Percentiles rank a stretch among this genome's conserved stretches.
Conservation (phyloP, 345 rosid genomes). For the Hypericum androsaemum region DNA sequence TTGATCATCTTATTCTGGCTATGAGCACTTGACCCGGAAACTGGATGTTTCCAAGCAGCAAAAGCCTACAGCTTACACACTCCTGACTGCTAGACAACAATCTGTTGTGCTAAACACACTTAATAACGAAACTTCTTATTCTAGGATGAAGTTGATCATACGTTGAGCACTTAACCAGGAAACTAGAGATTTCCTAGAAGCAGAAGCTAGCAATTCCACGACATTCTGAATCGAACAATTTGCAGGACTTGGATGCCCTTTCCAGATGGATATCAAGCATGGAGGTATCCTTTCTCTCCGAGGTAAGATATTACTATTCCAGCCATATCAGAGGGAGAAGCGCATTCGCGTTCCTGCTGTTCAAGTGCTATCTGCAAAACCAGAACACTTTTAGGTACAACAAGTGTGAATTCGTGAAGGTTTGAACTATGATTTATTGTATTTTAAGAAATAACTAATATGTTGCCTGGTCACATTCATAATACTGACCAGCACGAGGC, state of each 20-base stretch:
- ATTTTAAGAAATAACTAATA: no score
- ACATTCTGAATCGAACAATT: no score
- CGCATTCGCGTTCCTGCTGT: constrained; percentile 23
- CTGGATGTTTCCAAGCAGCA: not conserved
- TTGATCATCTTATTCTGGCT: not conserved
- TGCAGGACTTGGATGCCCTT: not conserved
- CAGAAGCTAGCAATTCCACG: not conserved
- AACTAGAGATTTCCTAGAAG: constrained; percentile 21
- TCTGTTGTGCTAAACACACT: not conserved
- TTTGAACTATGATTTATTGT: no score
- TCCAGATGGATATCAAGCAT: constrained; percentile 18
- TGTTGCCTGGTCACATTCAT: no score
- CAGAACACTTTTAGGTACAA: no score
- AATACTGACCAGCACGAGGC: no score
- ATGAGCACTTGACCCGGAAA: constrained; percentile 12
- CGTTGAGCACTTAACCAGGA: constrained; percentile 15
- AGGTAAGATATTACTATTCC: constrained; percentile 54
- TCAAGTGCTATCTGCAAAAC: constrained; percentile 49
- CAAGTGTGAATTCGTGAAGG: no score
- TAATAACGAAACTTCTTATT: not conserved
- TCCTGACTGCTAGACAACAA: no score
- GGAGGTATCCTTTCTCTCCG: constrained; percentile 55
- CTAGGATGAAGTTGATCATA: not conserved
- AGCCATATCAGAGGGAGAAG: constrained; percentile 55
- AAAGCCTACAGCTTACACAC: no score